Evolutionary conservation across 805 yeast genomes (phyloP).

Genomic region (Candida succiphila): DNA sequence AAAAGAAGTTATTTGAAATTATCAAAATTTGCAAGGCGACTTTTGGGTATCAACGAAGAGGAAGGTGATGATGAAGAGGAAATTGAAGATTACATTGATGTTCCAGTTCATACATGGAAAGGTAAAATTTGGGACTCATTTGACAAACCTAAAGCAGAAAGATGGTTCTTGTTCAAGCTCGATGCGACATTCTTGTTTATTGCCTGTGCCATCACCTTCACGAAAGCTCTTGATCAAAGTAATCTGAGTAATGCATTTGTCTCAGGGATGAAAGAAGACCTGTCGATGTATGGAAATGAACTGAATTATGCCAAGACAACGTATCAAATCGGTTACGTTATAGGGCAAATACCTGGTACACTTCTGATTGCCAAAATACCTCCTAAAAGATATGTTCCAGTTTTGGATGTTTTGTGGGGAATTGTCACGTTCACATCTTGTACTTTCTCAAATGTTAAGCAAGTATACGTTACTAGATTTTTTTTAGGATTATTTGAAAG

Average conservation of each 20-base stretch:
- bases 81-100: too few relatives aligned
- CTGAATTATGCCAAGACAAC: slow-evolving; percentile 12
- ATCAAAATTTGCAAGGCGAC: too few relatives aligned
- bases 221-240: slow-evolving; percentile 49
- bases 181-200: too few relatives aligned
- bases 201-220: too few relatives aligned
- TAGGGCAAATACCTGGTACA: slow-evolving; percentile 56
- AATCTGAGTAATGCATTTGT: slow-evolving; percentile 52
- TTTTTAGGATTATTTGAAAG: slow-evolving; percentile 32
- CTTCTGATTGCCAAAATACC: too few relatives aligned
- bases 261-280: slow-evolving; percentile 53
- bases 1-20: too few relatives aligned
- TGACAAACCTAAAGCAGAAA: too few relatives aligned
- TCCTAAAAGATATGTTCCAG: slow-evolving; percentile 25
- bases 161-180: too few relatives aligned
- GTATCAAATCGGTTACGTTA: slow-evolving; percentile 38
- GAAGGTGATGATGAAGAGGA: too few relatives aligned
- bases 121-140: too few relatives aligned
- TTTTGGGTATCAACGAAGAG: too few relatives aligned
- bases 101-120: too few relatives aligned
- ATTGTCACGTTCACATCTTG: slow-evolving; percentile 25
- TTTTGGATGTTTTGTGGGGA: slow-evolving; percentile 28
- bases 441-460: slow-evolving; percentile 21
- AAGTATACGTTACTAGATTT: slow-evolving; percentile 20
- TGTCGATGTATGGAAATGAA: slow-evolving; percentile 12